Percentiles rank a stretch among this genome's conserved stretches.
Evolutionary conservation across 2,329 filamentous ascomycete genomes (phyloP).

Genomic region (Paraphaeosphaeria sporulosa): DNA sequence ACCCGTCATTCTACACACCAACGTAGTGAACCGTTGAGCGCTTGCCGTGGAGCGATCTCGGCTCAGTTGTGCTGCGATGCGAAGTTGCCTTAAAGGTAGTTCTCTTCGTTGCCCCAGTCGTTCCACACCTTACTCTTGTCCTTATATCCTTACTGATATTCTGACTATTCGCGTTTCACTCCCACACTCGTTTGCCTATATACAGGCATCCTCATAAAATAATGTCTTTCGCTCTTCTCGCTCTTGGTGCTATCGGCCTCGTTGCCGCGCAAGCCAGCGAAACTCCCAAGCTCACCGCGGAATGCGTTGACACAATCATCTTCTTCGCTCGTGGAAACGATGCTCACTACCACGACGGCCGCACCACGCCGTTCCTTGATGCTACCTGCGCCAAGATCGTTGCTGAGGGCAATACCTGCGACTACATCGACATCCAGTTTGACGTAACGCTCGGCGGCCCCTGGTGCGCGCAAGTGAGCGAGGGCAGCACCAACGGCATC

Average conservation of each 20-base stretch:
- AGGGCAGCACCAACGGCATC: conserved; percentile 30
- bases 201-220: not conserved
- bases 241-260: not conserved
- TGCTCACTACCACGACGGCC: conserved; percentile 32
- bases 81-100: not conserved
- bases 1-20: not conserved
- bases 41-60: not conserved
- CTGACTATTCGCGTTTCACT: not conserved
- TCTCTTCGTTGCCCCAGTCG: not conserved
- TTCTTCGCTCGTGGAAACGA: conserved; percentile 35
- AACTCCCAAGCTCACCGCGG: conserved; percentile 31
- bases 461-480: conserved; percentile 29
- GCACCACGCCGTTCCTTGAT: conserved; percentile 31
- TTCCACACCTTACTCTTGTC: not conserved
- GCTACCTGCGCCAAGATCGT: conserved; percentile 29
- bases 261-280: not conserved
- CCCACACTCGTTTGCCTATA: not conserved
- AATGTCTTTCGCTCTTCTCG: not conserved
- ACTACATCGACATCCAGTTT: conserved; percentile 35
- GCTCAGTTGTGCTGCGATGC: not conserved
- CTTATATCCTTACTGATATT: not conserved
- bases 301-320: conserved; percentile 32
- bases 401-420: conserved; percentile 33
- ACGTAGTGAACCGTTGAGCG: not conserved
- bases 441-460: conserved; percentile 20